Percentiles rank a stretch among this genome's conserved stretches.
Conservation (phyloP, 306 rosid species). For the Gillenia trifoliata region DNA sequence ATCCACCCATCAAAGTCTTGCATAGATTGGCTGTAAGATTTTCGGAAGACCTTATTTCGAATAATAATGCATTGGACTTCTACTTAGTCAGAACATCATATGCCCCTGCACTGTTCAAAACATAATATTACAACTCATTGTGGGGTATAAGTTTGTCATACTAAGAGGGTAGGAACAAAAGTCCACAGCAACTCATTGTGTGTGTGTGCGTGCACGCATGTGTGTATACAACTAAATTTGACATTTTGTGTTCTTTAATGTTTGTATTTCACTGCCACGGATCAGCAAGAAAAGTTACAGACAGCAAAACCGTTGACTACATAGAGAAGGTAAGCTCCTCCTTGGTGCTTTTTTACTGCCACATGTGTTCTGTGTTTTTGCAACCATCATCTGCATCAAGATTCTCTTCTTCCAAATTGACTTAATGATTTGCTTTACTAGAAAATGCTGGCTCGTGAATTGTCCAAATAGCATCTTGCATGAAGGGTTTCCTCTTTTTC, state of each 20-base stretch:
- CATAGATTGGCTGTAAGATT: no score
- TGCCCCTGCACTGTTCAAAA: no score
- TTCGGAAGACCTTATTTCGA: no score
- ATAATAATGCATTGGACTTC: no score
- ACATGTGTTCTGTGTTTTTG: neutral
- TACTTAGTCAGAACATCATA: no score
- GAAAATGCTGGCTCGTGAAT: constrained; percentile 3
- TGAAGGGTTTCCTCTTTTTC: neutral
- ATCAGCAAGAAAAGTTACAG: constrained; percentile 79
- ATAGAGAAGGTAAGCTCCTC: constrained; percentile 61
- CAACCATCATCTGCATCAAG: neutral
- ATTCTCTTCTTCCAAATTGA: neutral
- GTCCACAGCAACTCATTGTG: neutral
- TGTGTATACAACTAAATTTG: neutral
- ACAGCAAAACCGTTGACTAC: constrained; percentile 54
- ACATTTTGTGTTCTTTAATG: constrained; percentile 4
- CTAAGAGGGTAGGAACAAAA: no score
- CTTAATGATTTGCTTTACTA: neutral
- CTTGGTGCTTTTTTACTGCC: constrained; percentile 10
- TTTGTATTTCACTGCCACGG: constrained; percentile 87
- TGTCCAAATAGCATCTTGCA: neutral
- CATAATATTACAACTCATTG: no score
- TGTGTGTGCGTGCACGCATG: neutral
- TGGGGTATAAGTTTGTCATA: no score
- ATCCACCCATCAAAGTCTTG: no score